Conservation (phyloP, 306 rosid species). For the Sesbania bispinosa region DNA sequence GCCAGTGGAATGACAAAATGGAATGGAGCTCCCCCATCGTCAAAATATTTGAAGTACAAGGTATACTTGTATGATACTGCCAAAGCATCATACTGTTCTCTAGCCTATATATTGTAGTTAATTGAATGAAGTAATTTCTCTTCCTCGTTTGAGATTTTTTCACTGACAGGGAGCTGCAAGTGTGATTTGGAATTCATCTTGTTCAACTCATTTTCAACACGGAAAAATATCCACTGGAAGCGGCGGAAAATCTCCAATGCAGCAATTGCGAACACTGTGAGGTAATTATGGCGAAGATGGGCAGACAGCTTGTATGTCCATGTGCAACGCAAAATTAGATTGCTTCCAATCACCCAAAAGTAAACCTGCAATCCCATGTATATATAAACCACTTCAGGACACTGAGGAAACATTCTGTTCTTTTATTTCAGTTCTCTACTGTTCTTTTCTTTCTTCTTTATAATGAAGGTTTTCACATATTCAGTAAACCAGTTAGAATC, state of each 20-base stretch:
- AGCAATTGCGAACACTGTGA: constrained; percentile 76
- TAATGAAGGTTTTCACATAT: not conserved
- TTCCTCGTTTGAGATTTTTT: constrained; percentile 61
- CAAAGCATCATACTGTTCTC: constrained; percentile 23
- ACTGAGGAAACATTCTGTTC: constrained; percentile 1
- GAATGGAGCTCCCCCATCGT: constrained; percentile 30
- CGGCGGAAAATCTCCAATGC: constrained; percentile 94
- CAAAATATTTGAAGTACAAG: constrained; percentile 32
- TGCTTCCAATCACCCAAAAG: constrained; percentile 91
- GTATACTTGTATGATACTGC: not conserved
- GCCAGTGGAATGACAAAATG: constrained; percentile 15
- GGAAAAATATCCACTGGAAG: constrained; percentile 97
- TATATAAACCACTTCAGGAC: constrained; percentile 15
- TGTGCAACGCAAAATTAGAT: constrained; percentile 87
- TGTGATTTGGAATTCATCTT: constrained; percentile 73
- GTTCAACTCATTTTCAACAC: constrained; percentile 89
- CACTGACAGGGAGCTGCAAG: constrained; percentile 53
- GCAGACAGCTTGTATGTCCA: constrained; percentile 99
- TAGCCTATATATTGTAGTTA: constrained; percentile 58
- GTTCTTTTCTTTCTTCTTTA: not conserved
- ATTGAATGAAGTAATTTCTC: constrained; percentile 59
- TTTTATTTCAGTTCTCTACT: constrained; percentile 6
- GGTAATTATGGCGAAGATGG: constrained; percentile 96
- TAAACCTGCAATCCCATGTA: constrained; percentile 66
- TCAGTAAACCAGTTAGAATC: constrained; percentile 2